Evolutionary conservation across 371 early-diverging fungal species (phyloP).

Genomic region (Saksenaea oblongispora): DNA sequence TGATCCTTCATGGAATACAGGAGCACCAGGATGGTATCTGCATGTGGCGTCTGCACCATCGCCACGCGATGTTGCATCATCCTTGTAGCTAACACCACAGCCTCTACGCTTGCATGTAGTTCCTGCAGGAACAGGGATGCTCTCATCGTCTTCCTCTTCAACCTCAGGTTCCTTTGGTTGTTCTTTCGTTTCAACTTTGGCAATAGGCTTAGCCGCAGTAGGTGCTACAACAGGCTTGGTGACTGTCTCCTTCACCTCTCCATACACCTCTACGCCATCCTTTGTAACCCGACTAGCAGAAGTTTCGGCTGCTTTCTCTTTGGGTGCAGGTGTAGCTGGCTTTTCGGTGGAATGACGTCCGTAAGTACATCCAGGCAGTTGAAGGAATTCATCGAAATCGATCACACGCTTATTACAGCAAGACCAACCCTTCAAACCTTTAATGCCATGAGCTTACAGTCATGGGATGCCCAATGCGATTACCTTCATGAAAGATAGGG

Average conservation of each 20-base stretch:
- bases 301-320: constrained; percentile 17
- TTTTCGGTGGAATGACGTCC: constrained; percentile 67
- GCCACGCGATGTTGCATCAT: constrained; percentile 64
- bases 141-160: constrained; percentile 75
- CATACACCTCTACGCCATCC: constrained; percentile 48
- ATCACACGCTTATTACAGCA: constrained; percentile 92
- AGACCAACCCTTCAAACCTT: constrained; percentile 88
- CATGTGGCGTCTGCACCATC: constrained; percentile 65
- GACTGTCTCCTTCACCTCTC: constrained; percentile 6
- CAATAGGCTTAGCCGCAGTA: no score
- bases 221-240: constrained; percentile 5
- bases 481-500: constrained; percentile 91
- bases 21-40: constrained; percentile 84
- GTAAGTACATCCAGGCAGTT: constrained; percentile 76
- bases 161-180: constrained; percentile 37
- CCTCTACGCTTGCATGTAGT: constrained; percentile 84
- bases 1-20: constrained; percentile 92
- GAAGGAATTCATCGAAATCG: constrained; percentile 91
- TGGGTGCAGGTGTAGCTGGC: constrained; percentile 37
- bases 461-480: background rate
- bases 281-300: constrained; percentile 29
- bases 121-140: constrained; percentile 72
- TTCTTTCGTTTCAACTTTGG: constrained; percentile 9
- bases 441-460: background rate
- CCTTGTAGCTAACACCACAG: constrained; percentile 72